Evolutionary conservation across 257 asterid species (phyloP).

Genomic region (Nicotiana tomentosiformis): DNA sequence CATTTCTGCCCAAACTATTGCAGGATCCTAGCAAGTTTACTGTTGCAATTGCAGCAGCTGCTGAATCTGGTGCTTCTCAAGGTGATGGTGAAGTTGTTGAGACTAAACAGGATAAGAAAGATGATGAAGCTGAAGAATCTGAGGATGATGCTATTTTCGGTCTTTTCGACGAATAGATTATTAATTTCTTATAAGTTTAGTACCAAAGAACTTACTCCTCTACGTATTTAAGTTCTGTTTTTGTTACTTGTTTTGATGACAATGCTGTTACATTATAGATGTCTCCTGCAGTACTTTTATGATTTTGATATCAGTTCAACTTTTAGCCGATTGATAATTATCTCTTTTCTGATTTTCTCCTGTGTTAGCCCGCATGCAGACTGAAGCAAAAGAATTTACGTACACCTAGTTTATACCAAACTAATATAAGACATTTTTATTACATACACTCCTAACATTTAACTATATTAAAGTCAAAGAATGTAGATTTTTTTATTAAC

Average conservation of each 20-base stretch:
- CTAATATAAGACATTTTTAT: too few species aligned
- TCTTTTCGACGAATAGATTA: neutral
- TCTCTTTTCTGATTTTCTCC: too few species aligned
- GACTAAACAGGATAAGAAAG: constrained; percentile 56
- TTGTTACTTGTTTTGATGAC: neutral
- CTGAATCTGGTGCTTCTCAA: constrained; percentile 28
- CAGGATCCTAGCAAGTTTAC: constrained; percentile 86
- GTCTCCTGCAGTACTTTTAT: neutral
- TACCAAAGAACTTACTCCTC: neutral
- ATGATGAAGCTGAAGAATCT: constrained; percentile 65
- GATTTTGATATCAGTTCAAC: too few species aligned
- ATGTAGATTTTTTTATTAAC: too few species aligned
- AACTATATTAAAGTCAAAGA: too few species aligned
- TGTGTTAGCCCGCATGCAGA: too few species aligned
- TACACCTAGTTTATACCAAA: too few species aligned
- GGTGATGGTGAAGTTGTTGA: constrained; percentile 35
- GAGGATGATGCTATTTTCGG: constrained; percentile 33
- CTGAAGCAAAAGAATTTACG: too few species aligned
- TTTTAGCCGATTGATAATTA: too few species aligned
- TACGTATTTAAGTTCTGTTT: neutral
- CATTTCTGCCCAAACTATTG: neutral
- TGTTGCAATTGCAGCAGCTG: constrained; percentile 38
- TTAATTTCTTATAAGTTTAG: neutral
- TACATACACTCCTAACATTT: too few species aligned
- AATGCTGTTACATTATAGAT: neutral